Conservation (phyloP, 2,329 filamentous ascomycete genomes). For the Ceratocystis diversiconidia region DNA sequence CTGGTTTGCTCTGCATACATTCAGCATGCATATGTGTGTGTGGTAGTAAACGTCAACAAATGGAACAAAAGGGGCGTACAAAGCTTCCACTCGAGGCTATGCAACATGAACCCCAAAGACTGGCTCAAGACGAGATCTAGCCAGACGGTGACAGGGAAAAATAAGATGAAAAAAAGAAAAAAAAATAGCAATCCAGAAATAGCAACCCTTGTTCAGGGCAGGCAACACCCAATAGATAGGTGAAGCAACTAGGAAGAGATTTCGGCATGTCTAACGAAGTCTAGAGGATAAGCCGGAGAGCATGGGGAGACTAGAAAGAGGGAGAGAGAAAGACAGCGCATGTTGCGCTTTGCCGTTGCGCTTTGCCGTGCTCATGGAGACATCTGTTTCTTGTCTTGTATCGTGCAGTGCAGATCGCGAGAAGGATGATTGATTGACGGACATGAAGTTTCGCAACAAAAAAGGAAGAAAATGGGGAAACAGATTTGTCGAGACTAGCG, state of each 20-base stretch:
- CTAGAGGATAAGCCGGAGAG: not conserved
- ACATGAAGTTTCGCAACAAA: not conserved
- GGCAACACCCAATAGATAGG: not conserved
- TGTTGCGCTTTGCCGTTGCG: not conserved
- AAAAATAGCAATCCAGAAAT: not conserved
- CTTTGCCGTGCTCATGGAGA: not conserved
- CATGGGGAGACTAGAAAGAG: not conserved
- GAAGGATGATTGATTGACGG: not conserved
- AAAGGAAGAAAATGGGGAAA: conserved; percentile 4
- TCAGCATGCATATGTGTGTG: not conserved
- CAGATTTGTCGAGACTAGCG: not conserved
- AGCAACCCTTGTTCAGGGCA: not conserved
- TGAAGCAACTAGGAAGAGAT: not conserved
- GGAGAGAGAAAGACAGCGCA: not conserved
- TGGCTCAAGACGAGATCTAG: not conserved
- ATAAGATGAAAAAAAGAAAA: not conserved
- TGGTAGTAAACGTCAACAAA: not conserved
- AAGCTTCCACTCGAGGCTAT: conserved; percentile 2
- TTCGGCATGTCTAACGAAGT: not conserved
- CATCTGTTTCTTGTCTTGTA: conserved; percentile 1
- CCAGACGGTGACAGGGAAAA: not conserved
- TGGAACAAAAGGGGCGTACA: not conserved
- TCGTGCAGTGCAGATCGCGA: conserved; percentile 1
- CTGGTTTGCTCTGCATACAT: not conserved
- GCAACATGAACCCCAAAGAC: not conserved